A percentile compares a stretch with the other conserved stretches of the same genome.
Evolutionary conservation across 495 filamentous ascomycete genomes (phyloP).

Genomic region (Trichoderma asperelloides): DNA sequence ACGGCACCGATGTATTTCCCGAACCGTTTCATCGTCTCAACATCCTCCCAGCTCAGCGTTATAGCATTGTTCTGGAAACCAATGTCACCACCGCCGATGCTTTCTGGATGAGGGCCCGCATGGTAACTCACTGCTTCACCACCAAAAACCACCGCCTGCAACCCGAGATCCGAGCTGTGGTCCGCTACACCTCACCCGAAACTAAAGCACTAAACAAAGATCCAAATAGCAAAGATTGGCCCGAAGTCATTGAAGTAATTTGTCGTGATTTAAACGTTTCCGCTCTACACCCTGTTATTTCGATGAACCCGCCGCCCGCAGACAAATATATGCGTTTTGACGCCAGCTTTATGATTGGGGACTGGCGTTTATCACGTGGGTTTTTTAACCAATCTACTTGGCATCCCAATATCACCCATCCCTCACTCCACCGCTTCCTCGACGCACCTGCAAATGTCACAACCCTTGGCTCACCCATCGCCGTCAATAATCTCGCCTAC

Average conservation of each 20-base stretch:
- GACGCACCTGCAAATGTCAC: neutral
- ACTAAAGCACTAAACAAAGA: neutral
- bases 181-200: neutral
- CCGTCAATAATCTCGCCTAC: constrained; percentile 47
- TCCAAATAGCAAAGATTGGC: constrained; percentile 8
- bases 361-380: neutral
- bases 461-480: constrained; percentile 26
- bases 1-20: constrained; percentile 20
- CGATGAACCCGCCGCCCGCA: constrained; percentile 9
- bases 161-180: constrained; percentile 20
- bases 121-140: constrained; percentile 23
- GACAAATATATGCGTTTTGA: constrained; percentile 9
- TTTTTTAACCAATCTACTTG: neutral
- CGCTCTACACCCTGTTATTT: neutral
- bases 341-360: constrained; percentile 13
- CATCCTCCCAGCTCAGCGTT: constrained; percentile 48
- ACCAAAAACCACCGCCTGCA: constrained; percentile 14
- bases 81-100: constrained; percentile 20
- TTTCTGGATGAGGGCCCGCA: constrained; percentile 16
- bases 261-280: constrained; percentile 11
- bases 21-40: constrained; percentile 16
- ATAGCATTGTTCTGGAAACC: constrained; percentile 43
- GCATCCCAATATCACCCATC: neutral
- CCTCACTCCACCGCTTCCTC: neutral
- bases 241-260: constrained; percentile 7